Percentiles rank a stretch among this genome's conserved stretches.
phyloP scores from a whole-genome alignment of 1,284 basidiomycete genomes.

The Melanopsichium pennsylvanicum region DNA sequence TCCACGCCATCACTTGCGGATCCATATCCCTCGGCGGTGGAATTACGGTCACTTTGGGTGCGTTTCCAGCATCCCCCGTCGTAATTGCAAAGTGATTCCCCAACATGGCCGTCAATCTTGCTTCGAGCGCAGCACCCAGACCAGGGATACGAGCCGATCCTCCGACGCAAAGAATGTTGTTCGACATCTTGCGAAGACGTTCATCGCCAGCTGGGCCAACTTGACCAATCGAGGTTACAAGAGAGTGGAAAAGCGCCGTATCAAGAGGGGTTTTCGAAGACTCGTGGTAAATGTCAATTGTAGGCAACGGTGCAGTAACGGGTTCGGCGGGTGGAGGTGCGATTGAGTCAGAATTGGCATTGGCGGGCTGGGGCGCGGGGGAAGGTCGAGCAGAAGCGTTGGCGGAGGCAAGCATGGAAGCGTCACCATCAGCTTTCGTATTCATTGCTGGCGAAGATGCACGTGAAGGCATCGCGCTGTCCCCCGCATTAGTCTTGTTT shows the following conservation, averaged over 20 bases:
- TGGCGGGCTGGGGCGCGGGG: slow-evolving; percentile 16
- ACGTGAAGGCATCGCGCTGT: slow-evolving; percentile 23
- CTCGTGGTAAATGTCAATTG: slow-evolving; percentile 81
- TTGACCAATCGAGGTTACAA: slow-evolving; percentile 71
- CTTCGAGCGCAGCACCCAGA: slow-evolving; percentile 63
- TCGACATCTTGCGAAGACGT: slow-evolving; percentile 85
- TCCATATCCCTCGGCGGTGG: slow-evolving; percentile 92
- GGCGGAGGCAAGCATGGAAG: slow-evolving; percentile 20
- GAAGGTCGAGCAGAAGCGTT: slow-evolving; percentile 37
- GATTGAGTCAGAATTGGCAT: not conserved
- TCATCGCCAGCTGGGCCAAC: slow-evolving; percentile 73
- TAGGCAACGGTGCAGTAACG: slow-evolving; percentile 3
- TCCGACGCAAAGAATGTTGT: slow-evolving; percentile 87
- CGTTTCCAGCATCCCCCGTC: slow-evolving; percentile 39
- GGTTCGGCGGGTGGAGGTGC: not conserved
- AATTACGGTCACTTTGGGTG: slow-evolving; percentile 76
- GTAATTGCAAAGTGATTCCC: slow-evolving; percentile 22
- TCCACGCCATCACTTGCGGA: slow-evolving; percentile 88
- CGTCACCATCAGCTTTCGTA: slow-evolving; percentile 10
- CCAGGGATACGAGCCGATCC: slow-evolving; percentile 72
- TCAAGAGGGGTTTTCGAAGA: slow-evolving; percentile 91
- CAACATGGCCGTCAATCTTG: slow-evolving; percentile 29
- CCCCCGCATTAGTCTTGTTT: slow-evolving; percentile 7
- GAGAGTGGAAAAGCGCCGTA: slow-evolving; percentile 81
- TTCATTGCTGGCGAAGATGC: slow-evolving; percentile 8